Evolutionary conservation across 2,329 filamentous ascomycete genomes (phyloP), one percentile per base, ranked within the genome.

Genomic region (Aureobasidium sp.): DNA sequence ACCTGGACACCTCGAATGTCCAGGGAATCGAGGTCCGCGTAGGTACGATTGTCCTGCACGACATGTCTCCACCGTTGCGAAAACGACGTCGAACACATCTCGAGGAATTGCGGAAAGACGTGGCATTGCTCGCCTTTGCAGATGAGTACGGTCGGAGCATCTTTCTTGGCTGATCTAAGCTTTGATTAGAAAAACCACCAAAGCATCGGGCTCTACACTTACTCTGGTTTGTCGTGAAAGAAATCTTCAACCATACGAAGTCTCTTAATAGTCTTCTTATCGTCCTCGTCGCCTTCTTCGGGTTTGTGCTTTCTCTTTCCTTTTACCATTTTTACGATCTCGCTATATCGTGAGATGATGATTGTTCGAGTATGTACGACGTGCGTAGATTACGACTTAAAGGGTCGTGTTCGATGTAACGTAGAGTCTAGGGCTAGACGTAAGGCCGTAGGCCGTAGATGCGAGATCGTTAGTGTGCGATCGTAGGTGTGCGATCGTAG

Each of bases 201-300:
- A 8, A 16, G 13, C 18, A 16, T 16, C 13, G 15, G 25, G 5
- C 13, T 42, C 33, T 16, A 25, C 7, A 62, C 48, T 20, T 43
- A 63, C 60, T 54, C 48, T 13, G 60, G 48, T 20, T 53, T 54
- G 29, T 63, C 50, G 20, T 53, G 60, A 29, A 63, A 54, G 15
- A 63, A 63, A 15, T 63, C 50, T 20, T 63, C 33, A 18, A 18
- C 13, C 3, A 25, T 2, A 5, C 40, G 20, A 16, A n/a, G 4
- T 29, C 45, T 54, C 18, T 63, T 54, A 27, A 38, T 27, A 1
- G 45, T 13, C 18, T 47, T 20, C 38, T 63, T 53, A 1, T 61
- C 38, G 9, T 47, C 29, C 10, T 47, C 9, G 27, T 63, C 38
- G n/a, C 50, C 60, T 18, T 63, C 60, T 27, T 45, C 27, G 4